Evolutionary conservation across 805 yeast genomes (phyloP), one percentile per base, ranked within the genome.

Genomic region (Clavispora asparagi): DNA sequence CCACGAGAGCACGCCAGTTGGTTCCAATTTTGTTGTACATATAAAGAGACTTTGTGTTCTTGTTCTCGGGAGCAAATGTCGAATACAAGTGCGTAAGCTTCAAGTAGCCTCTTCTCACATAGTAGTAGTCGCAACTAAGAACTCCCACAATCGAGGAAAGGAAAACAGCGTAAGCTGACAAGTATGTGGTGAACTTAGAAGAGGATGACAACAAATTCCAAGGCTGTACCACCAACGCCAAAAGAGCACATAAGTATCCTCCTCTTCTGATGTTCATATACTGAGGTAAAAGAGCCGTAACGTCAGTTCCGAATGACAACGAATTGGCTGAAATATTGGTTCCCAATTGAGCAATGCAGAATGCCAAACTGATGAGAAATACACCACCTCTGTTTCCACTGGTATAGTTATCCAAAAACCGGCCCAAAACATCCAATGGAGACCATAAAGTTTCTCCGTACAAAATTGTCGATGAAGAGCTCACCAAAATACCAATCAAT

Each of bases 1-100:
- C 94, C 29, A 74, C 79, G 54, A 79, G 82, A 1, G 92, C 96
- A 62, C 95, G 76, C 94, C 95, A 87, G 61, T 88, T 87, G 63
- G 79, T 56, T 35, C 96, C 96, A 41, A 70, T 65, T 28, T 58
- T 65, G 57, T 77, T 75, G 67, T 78, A 88, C 67, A 76, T 76
- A 68, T 89, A 90, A 46, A 68, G 63, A 7, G 74, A 67, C 25
- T 48, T 51, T 13, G 47, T 42, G 1, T 51, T 37, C 25, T 58
- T 58, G 43, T 63, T 55, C 47, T 66, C 73, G 6, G 74, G 73
- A 4, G 69, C 70, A 30, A 48, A 44, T n/a, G 64, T 49, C 1
- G 76, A 67, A 67, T 84, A 90, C 52, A 90, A 69, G 56, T 87
- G 91, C 46, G 74, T 72, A 32, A 87, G 64, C 45, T 76, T 70